Evolutionary conservation across 2,329 filamentous ascomycete species (phyloP).

Genomic region (Didymella keratinophila): DNA sequence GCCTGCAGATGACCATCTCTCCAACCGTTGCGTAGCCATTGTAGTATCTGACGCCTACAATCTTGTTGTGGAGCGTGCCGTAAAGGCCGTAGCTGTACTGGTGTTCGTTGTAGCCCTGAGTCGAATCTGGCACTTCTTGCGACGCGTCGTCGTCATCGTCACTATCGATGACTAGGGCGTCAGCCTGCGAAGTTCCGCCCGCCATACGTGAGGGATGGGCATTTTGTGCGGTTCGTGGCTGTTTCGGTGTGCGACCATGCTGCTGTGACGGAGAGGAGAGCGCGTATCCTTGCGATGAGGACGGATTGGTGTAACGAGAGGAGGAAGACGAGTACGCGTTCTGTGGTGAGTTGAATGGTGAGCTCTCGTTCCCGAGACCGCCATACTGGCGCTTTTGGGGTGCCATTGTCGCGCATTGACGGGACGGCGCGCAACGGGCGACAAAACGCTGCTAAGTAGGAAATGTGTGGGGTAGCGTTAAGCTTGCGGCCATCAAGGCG

Average conservation of each 20-base stretch:
- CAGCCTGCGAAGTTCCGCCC: conserved; percentile 37
- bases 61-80: conserved; percentile 59
- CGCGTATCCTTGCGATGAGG: conserved; percentile 24
- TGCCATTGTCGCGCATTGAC: conserved; percentile 12
- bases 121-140: conserved; percentile 39
- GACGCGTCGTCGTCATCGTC: conserved; percentile 43
- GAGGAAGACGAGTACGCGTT: conserved; percentile 28
- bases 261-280: conserved; percentile 16
- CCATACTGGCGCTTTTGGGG: conserved; percentile 21
- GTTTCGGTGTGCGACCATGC: conserved; percentile 33
- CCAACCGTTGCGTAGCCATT: conserved; percentile 46
- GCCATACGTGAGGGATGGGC: conserved; percentile 18
- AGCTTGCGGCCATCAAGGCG: background rate
- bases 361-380: conserved; percentile 11
- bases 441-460: conserved; percentile 7
- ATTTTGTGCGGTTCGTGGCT: conserved; percentile 32
- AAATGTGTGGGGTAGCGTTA: background rate
- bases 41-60: conserved; percentile 63
- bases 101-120: conserved; percentile 37
- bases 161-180: conserved; percentile 38
- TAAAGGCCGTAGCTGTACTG: conserved; percentile 38
- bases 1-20: conserved; percentile 50
- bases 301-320: conserved; percentile 25
- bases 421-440: background rate
- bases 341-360: conserved; percentile 32